Percentiles rank a stretch among this genome's conserved stretches.
Evolutionary conservation across 2,329 filamentous ascomycete species (phyloP).

Genomic region (Thelonectria rubi): DNA sequence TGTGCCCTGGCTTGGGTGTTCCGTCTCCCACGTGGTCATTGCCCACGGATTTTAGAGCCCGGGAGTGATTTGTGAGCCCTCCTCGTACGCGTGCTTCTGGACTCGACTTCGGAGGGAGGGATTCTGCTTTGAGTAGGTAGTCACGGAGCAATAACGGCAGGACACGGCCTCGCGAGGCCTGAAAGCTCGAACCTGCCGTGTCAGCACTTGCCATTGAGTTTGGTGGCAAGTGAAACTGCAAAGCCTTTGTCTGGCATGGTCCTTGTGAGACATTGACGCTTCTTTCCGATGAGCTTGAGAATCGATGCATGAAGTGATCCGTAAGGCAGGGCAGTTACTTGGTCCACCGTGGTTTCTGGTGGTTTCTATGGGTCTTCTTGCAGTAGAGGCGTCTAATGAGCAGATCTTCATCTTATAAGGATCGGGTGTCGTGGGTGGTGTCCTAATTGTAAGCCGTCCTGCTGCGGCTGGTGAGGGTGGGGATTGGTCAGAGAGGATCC

Average conservation of each 20-base stretch:
- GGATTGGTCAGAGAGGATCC: background rate
- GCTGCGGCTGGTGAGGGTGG: background rate
- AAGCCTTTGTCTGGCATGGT: background rate
- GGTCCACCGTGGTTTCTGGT: background rate
- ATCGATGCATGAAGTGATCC: background rate
- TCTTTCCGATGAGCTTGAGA: background rate
- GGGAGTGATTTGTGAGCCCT: background rate
- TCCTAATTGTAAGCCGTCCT: background rate
- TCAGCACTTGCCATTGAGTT: conserved; percentile 15
- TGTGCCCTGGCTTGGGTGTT: background rate
- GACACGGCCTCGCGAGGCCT: conserved; percentile 25
- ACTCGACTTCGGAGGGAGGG: background rate
- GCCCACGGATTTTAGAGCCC: background rate
- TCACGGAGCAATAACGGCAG: conserved; percentile 5
- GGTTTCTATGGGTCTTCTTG: background rate
- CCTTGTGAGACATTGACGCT: background rate
- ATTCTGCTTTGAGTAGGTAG: too few species aligned
- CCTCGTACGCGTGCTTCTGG: background rate
- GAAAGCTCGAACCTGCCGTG: conserved; percentile 15
- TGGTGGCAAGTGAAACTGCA: conserved; percentile 5
- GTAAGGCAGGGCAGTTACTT: too few species aligned
- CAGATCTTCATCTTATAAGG: background rate
- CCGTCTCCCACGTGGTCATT: background rate
- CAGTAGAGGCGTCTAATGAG: background rate
- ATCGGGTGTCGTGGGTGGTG: background rate